Percentiles rank a stretch among this genome's conserved stretches.
Conservation (phyloP, 2,329 filamentous ascomycete species). For the Magnaporthales sp. region DNA sequence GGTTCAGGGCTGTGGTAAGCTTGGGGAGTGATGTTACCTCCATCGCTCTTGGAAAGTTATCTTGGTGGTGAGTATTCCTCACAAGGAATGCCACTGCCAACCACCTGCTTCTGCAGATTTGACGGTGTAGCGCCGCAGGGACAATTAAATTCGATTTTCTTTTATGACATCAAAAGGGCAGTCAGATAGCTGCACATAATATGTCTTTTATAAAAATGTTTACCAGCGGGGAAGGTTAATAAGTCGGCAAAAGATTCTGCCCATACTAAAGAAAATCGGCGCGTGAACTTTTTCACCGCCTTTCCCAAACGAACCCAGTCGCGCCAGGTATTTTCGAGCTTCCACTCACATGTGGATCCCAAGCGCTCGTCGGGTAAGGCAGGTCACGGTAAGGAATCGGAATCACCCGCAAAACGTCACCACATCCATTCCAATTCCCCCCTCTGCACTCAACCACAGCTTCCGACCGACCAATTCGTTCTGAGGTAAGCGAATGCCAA, state of each 20-base stretch:
- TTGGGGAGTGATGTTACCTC: constrained; percentile 31
- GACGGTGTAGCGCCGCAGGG: not conserved
- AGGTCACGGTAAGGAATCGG: not conserved
- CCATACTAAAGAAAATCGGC: constrained; percentile 1
- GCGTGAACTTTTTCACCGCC: constrained; percentile 29
- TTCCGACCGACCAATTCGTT: not conserved
- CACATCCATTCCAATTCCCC: not conserved
- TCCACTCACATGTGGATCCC: not conserved
- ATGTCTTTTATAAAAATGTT: not conserved
- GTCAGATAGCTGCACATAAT: not conserved
- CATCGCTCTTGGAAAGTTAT: constrained; percentile 6
- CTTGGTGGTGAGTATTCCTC: not conserved
- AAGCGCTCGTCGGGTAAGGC: not conserved
- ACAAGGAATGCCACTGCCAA: not conserved
- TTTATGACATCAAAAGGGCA: not conserved
- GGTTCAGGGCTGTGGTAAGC: constrained; percentile 46
- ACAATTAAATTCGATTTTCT: not conserved
- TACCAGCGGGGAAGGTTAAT: constrained; percentile 5
- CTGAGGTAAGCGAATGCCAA: not conserved
- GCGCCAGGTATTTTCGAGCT: not conserved
- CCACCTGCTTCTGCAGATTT: not conserved
- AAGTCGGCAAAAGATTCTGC: constrained; percentile 8
- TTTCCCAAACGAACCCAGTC: constrained; percentile 18
- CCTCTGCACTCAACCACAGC: not conserved
- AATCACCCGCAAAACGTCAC: not conserved